phyloP scores from a whole-genome alignment of 208 protist species.

The Wallacemonas sp. region DNA sequence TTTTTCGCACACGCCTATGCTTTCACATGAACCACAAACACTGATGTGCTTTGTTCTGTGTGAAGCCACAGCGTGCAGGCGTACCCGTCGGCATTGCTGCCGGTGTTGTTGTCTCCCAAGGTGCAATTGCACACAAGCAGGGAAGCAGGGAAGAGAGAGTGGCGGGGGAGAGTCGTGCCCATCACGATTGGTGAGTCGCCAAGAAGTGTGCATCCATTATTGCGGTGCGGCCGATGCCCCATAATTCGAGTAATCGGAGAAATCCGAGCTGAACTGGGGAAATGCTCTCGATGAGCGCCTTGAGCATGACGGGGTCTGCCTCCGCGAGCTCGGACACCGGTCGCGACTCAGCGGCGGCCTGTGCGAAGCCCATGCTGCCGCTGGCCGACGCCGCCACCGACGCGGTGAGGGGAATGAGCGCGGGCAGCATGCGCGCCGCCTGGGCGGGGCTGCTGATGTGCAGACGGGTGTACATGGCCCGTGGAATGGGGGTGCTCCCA shows the following conservation, averaged over 20 bases:
- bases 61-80: too few relatives aligned
- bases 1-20: too few relatives aligned
- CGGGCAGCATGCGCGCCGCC: slow-evolving; percentile 62
- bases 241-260: slow-evolving; percentile 87
- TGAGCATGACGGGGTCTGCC: slow-evolving; percentile 45
- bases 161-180: too few relatives aligned
- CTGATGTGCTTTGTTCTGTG: too few relatives aligned
- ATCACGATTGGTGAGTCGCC: not conserved
- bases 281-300: slow-evolving; percentile 52
- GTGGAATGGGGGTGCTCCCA: slow-evolving; percentile 66
- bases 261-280: slow-evolving; percentile 51
- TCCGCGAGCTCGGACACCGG: slow-evolving; percentile 25
- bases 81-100: too few relatives aligned
- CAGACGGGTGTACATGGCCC: slow-evolving; percentile 72
- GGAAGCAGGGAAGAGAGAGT: slow-evolving; percentile 9
- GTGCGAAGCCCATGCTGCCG: not conserved
- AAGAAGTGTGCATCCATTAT: slow-evolving; percentile 25
- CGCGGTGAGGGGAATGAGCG: slow-evolving; percentile 47
- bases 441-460: slow-evolving; percentile 66
- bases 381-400: slow-evolving; percentile 5
- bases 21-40: too few relatives aligned
- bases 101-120: not conserved
- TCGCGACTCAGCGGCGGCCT: slow-evolving; percentile 18
- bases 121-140: not conserved
- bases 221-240: slow-evolving; percentile 56